Evolutionary conservation across 306 rosid species (phyloP), one percentile per base, ranked within the genome.

Genomic region (Mimosa pudica): DNA sequence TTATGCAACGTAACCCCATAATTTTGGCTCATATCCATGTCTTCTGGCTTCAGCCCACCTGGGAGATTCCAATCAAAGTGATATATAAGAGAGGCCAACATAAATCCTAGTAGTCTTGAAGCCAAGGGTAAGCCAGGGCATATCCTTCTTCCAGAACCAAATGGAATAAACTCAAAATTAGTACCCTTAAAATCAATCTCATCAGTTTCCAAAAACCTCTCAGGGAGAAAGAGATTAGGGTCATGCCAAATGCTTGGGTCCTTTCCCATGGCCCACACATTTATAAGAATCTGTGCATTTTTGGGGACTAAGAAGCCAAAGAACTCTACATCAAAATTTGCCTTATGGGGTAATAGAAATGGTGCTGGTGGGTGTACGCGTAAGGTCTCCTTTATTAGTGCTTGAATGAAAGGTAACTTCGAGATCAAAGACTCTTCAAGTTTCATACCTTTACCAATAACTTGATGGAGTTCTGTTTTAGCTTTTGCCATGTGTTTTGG

Each of bases 361-460:
- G 71, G 71, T 2, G 48, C 71, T 35, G 70, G 70, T 32, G 70
- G 70, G 45, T 64, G 70, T 4, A 64, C 20, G 3, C 70, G 46
- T 12, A 64, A 20, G 1, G 45, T 64, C 38, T 64, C 70, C 16
- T 64, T 35, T 35, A 64, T 0, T 14, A 35, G 10, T 35, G 48
- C 47, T 65, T 65, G 71, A 2, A 65, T 10, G 48, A 6, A 65
- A 14, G 71, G 47, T 0, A 65, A 38, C 20, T 36, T 14, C 38
- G 71, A 65, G 48, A 36, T 6, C 41, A 30, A 3, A 6, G 48
- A 14, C 48, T 65, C 48, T 13, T 65, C 48, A 38, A 35, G 11
- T 13, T 36, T 30, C 41, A 17, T 9, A 55, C 3, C 12, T 1
- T 5, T 65, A 14, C 3, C 3, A 1, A 24, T 12, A 36, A 65